Conservation (phyloP, 2,329 filamentous ascomycete species). For the Geosmithia flava region DNA sequence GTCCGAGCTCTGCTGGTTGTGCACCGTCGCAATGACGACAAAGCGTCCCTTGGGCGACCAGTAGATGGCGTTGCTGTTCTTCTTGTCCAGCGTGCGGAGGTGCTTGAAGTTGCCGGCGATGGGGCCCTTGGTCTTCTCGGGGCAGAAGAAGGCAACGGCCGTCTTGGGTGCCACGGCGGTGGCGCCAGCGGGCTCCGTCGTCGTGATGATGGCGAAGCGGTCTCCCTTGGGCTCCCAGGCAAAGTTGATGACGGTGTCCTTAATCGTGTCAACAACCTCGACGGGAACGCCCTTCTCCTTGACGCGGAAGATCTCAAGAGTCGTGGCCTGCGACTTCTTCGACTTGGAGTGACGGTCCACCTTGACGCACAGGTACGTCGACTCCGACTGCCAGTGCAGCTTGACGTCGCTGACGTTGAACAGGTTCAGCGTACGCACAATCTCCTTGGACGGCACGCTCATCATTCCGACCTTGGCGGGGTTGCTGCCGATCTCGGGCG, state of each 20-base stretch:
- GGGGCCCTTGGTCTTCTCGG: slow-evolving; percentile 80
- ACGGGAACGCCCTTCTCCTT: slow-evolving; percentile 96
- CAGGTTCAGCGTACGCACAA: slow-evolving; percentile 87
- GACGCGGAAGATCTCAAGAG: slow-evolving; percentile 95
- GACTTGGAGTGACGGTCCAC: slow-evolving; percentile 98
- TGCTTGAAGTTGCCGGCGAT: slow-evolving; percentile 90
- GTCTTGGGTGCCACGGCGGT: slow-evolving; percentile 88
- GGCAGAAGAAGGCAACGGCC: slow-evolving; percentile 88
- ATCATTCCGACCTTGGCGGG: slow-evolving; percentile 94
- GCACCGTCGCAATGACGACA: slow-evolving; percentile 84
- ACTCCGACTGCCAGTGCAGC: slow-evolving; percentile 96
- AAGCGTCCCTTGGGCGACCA: slow-evolving; percentile 96
- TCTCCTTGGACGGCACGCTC: slow-evolving; percentile 89
- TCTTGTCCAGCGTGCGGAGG: slow-evolving; percentile 91
- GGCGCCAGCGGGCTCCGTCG: slow-evolving; percentile 66
- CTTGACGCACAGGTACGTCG: slow-evolving; percentile 91
- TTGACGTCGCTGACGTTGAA: slow-evolving; percentile 98
- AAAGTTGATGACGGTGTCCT: slow-evolving; percentile 98
- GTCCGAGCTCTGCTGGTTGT: slow-evolving; percentile 86
- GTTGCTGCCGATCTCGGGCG: slow-evolving; percentile 93
- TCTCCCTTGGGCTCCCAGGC: slow-evolving; percentile 98
- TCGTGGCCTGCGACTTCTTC: slow-evolving; percentile 95
- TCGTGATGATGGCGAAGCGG: slow-evolving; percentile 93
- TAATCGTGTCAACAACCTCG: slow-evolving; percentile 93
- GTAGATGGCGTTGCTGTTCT: slow-evolving; percentile 99